Conservation (phyloP, 352 stramenopile species). For the Globisporangium paroecandrum region DNA sequence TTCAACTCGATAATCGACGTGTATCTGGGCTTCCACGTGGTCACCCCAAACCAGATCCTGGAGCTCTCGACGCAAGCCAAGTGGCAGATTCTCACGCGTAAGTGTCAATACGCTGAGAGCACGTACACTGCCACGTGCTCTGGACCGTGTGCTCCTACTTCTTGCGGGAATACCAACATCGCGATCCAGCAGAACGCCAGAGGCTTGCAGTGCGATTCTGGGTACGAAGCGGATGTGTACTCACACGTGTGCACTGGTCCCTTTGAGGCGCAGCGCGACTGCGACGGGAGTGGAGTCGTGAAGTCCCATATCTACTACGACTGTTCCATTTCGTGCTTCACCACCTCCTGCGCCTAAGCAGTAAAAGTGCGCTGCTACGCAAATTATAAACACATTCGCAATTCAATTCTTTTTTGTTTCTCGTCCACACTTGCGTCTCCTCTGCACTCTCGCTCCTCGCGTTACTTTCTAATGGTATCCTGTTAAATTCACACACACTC, state of each 20-base stretch:
- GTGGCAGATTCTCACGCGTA: constrained; percentile 65
- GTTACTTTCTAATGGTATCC: constrained; percentile 11
- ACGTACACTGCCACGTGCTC: constrained; percentile 46
- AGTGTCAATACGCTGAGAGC: constrained; percentile 45
- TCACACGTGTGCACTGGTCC: constrained; percentile 48
- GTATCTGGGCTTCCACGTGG: constrained; percentile 67
- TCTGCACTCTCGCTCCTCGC: not conserved
- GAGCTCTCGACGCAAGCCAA: constrained; percentile 43
- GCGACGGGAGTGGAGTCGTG: constrained; percentile 29
- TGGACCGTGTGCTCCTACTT: constrained; percentile 32
- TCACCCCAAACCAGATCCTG: constrained; percentile 67
- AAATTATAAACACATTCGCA: constrained; percentile 1
- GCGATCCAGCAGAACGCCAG: constrained; percentile 31
- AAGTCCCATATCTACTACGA: constrained; percentile 57
- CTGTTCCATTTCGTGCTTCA: constrained; percentile 53
- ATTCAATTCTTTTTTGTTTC: constrained; percentile 12
- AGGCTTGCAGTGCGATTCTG: constrained; percentile 26
- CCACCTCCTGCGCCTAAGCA: constrained; percentile 36
- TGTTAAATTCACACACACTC: constrained; percentile 12
- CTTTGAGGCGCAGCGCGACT: constrained; percentile 48
- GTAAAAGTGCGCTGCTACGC: too few species aligned
- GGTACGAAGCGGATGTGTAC: constrained; percentile 46
- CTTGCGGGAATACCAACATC: constrained; percentile 55
- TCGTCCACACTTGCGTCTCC: not conserved
- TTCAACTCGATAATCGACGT: constrained; percentile 69